Percentiles rank a stretch among this genome's conserved stretches.
Evolutionary conservation across 495 filamentous ascomycete species (phyloP).

Genomic region (Margaritispora aquatica): DNA sequence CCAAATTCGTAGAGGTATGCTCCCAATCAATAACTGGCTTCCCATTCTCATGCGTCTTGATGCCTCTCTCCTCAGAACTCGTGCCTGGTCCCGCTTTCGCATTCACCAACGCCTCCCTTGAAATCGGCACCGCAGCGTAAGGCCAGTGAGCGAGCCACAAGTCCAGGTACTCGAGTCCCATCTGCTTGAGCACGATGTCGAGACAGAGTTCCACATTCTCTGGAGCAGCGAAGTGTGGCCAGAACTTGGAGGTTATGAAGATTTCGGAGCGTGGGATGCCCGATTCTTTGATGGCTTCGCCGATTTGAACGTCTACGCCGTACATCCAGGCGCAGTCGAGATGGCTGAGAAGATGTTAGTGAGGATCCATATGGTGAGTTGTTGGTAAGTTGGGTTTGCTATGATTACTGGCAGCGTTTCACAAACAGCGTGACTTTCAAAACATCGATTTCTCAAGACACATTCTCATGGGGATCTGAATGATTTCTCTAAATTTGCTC

Average conservation of each 20-base stretch:
- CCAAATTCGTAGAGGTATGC: slow-evolving; percentile 6
- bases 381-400: no score
- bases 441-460: no score
- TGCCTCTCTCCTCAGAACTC: neutral
- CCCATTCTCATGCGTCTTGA: slow-evolving; percentile 74
- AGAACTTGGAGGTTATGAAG: slow-evolving; percentile 79
- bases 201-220: slow-evolving; percentile 60
- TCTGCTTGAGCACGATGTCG: slow-evolving; percentile 56
- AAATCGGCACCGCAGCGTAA: slow-evolving; percentile 1
- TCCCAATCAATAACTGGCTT: slow-evolving; percentile 38
- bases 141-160: slow-evolving; percentile 50
- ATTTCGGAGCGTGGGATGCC: slow-evolving; percentile 77
- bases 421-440: no score
- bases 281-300: slow-evolving; percentile 70
- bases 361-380: no score
- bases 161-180: slow-evolving; percentile 72
- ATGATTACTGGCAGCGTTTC: no score
- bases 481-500: no score
- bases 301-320: slow-evolving; percentile 32
- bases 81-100: neutral
- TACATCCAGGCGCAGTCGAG: slow-evolving; percentile 69
- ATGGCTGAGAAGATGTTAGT: no score
- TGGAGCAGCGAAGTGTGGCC: slow-evolving; percentile 71
- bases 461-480: no score
- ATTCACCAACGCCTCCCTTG: neutral